phyloP scores from a whole-genome alignment of 2,329 filamentous ascomycete genomes.

The Dendrostoma leiphaemia region DNA sequence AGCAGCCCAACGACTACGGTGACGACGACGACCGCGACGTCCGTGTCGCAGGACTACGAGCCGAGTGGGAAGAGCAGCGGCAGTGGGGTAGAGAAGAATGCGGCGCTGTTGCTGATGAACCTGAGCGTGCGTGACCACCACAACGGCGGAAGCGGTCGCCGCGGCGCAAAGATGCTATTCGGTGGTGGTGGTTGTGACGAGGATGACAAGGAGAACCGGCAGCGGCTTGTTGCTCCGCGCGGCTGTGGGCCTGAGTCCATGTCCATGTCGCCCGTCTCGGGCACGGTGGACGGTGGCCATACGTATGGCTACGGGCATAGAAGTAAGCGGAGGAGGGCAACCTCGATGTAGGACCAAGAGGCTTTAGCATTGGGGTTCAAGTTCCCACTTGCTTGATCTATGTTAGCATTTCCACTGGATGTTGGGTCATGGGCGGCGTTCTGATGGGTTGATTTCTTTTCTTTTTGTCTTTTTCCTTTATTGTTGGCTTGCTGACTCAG shows the following conservation, averaged over 20 bases:
- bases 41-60: constrained; percentile 4
- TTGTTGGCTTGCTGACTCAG: background rate
- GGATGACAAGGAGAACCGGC: background rate
- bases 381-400: too few relatives aligned
- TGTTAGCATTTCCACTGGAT: background rate
- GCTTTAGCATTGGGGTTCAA: too few relatives aligned
- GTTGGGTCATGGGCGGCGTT: constrained; percentile 3
- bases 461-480: background rate
- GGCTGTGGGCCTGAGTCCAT: constrained; percentile 19
- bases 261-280: constrained; percentile 19
- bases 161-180: too few relatives aligned
- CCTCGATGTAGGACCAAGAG: constrained; percentile 31
- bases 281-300: constrained; percentile 12
- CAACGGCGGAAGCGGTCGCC: too few relatives aligned
- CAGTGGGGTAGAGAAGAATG: constrained; percentile 40
- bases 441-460: background rate
- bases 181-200: constrained; percentile 10
- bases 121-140: constrained; percentile 39
- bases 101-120: constrained; percentile 47
- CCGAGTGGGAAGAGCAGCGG: constrained; percentile 13
- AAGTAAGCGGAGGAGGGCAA: constrained; percentile 40
- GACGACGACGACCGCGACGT: background rate
- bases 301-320: constrained; percentile 27
- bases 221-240: background rate
- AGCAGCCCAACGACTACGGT: constrained; percentile 20